These are phyloP conservation scores for Thraustochytrium striatum DNA, from an alignment of 352 stramenopile genomes.

Conservation along the genomic window DNA sequence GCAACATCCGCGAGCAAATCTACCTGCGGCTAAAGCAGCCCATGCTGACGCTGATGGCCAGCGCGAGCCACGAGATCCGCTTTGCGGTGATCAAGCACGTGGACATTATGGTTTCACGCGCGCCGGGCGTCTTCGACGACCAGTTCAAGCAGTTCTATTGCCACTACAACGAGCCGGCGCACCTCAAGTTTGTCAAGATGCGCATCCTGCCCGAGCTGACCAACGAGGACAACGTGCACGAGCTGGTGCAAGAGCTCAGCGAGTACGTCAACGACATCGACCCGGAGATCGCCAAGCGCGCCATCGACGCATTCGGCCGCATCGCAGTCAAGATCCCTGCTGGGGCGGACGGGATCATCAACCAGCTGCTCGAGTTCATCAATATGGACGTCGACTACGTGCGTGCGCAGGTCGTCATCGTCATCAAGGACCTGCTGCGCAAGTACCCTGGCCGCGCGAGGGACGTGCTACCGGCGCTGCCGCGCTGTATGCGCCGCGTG, in stretches of 20 bases:
- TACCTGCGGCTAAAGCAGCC: slow-evolving; percentile 86
- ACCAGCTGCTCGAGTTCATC: slow-evolving; percentile 71
- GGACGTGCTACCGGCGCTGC: slow-evolving; percentile 75
- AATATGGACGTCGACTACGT: slow-evolving; percentile 90
- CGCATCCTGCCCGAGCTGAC: slow-evolving; percentile 89
- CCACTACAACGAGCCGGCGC: slow-evolving; percentile 94
- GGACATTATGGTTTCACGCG: slow-evolving; percentile 85
- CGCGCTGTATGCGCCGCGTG: slow-evolving; percentile 67
- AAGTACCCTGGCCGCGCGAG: slow-evolving; percentile 89
- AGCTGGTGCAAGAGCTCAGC: slow-evolving; percentile 93
- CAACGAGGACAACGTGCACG: slow-evolving; percentile 82
- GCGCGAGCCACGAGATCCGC: slow-evolving; percentile 81
- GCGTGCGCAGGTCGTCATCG: slow-evolving; percentile 87
- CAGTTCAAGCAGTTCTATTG: slow-evolving; percentile 97
- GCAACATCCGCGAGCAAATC: slow-evolving; percentile 77
- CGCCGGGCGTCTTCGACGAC: slow-evolving; percentile 89
- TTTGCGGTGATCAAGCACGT: slow-evolving; percentile 96
- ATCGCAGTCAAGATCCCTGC: slow-evolving; percentile 81
- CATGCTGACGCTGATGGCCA: slow-evolving; percentile 94
- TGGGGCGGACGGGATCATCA: slow-evolving; percentile 57
- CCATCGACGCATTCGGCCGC: slow-evolving; percentile 85
- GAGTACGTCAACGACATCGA: slow-evolving; percentile 94
- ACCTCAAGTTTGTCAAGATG: slow-evolving; percentile 97
- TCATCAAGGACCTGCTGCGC: slow-evolving; percentile 90
- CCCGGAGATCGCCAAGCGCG: slow-evolving; percentile 78